These are phyloP conservation scores for Scenedesmus sp. DNA, from an alignment of 163 green algal species.

Conservation along the genomic window DNA sequence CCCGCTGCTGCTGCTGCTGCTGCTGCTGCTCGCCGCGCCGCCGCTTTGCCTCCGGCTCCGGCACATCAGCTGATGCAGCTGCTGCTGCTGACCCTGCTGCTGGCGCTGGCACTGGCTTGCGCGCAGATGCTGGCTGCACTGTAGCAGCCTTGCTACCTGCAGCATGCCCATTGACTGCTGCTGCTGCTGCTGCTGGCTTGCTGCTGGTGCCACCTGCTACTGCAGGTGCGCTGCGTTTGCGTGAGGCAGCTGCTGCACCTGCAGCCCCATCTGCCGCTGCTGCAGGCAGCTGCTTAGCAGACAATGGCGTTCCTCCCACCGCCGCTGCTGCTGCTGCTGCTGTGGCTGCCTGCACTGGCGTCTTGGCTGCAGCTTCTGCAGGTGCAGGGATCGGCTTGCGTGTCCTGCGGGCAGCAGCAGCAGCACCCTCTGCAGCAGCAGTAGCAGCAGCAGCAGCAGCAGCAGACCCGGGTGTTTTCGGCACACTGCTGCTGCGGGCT, in stretches of 20 bases:
- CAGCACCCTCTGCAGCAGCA: neutral
- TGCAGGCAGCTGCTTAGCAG: neutral
- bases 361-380: neutral
- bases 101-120: neutral
- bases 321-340: neutral
- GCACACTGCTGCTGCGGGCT: neutral
- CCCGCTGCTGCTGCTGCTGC: conserved; percentile 30
- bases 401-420: neutral
- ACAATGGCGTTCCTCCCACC: neutral
- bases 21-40: conserved; percentile 3
- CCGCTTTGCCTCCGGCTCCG: neutral
- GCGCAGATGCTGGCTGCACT: neutral
- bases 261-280: neutral
- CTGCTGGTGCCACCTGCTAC: neutral
- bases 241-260: neutral
- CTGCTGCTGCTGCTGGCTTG: neutral
- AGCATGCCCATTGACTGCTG: neutral
- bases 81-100: neutral
- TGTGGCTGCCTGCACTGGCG: neutral
- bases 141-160: neutral
- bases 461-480: neutral
- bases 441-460: neutral
- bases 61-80: neutral
- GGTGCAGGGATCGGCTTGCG: neutral
- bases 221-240: neutral